phyloP scores from a whole-genome alignment of 768 basidiomycete species.

The Agrocybe praecox region DNA sequence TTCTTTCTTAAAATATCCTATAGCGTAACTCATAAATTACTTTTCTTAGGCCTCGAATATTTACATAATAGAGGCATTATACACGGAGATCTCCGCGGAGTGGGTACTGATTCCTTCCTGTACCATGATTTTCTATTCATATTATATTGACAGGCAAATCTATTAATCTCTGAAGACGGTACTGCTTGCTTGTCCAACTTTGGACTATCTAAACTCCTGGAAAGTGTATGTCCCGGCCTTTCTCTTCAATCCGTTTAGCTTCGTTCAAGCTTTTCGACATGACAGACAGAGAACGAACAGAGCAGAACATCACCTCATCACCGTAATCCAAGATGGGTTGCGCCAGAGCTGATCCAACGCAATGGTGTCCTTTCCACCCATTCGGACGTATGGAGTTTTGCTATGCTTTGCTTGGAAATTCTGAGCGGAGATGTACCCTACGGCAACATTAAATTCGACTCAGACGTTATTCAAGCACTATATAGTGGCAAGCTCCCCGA shows the following conservation, averaged over 20 bases:
- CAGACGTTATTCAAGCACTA: constrained; percentile 36
- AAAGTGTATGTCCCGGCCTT: constrained; percentile 29
- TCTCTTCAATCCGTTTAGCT: neutral
- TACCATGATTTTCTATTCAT: neutral
- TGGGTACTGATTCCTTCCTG: constrained; percentile 17
- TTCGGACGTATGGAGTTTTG: constrained; percentile 54
- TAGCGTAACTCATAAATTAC: neutral
- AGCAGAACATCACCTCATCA: constrained; percentile 23
- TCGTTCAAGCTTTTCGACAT: neutral
- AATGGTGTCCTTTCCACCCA: constrained; percentile 31
- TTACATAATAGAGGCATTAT: constrained; percentile 38
- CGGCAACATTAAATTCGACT: constrained; percentile 29
- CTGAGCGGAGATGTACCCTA: constrained; percentile 45
- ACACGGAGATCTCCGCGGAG: constrained; percentile 45
- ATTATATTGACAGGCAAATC: constrained; percentile 38
- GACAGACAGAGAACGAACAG: constrained; percentile 27
- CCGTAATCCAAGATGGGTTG: constrained; percentile 40
- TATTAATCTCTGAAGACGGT: constrained; percentile 41
- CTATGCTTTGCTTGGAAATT: constrained; percentile 48
- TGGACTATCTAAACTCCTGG: constrained; percentile 40
- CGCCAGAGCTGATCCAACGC: constrained; percentile 38
- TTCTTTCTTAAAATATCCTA: neutral
- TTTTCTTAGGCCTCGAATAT: constrained; percentile 39
- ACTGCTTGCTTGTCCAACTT: constrained; percentile 47
- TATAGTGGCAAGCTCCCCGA: constrained; percentile 37